phyloP scores from a whole-genome alignment of 805 yeast genomes.

The Candida chilensis region DNA sequence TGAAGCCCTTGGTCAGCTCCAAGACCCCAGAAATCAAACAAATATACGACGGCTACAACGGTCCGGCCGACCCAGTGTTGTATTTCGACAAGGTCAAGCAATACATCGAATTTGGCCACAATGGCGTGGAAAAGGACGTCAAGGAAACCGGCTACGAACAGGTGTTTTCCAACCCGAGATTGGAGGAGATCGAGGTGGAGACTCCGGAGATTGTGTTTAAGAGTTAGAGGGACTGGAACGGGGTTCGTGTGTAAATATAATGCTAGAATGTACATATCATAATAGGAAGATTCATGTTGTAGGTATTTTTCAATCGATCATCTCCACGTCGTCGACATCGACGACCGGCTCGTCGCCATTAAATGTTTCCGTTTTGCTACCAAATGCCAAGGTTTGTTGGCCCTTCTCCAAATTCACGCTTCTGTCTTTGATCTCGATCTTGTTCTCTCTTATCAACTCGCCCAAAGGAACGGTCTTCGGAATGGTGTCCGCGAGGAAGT shows the following conservation, averaged over 20 bases:
- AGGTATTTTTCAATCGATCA: too few relatives aligned
- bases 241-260: too few relatives aligned
- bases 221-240: too few relatives aligned
- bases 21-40: constrained; percentile 65
- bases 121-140: too few relatives aligned
- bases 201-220: too few relatives aligned
- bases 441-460: constrained; percentile 33
- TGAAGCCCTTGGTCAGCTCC: constrained; percentile 74
- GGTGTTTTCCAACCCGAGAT: too few relatives aligned
- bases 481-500: constrained; percentile 57
- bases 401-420: constrained; percentile 22
- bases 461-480: constrained; percentile 51
- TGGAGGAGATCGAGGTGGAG: too few relatives aligned
- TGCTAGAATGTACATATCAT: too few relatives aligned
- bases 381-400: constrained; percentile 25
- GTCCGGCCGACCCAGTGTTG: constrained; percentile 65
- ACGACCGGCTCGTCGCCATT: too few relatives aligned
- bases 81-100: constrained; percentile 67
- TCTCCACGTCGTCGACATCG: too few relatives aligned
- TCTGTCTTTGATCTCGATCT: constrained; percentile 13
- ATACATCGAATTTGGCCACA: constrained; percentile 72
- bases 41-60: constrained; percentile 58
- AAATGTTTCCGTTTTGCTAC: background rate
- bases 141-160: too few relatives aligned
- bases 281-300: too few relatives aligned